A percentile compares a stretch with the other conserved stretches of the same genome.
phyloP scores from a whole-genome alignment of 2,329 filamentous ascomycete genomes.

The Lasiodiplodia gonubiensis region DNA sequence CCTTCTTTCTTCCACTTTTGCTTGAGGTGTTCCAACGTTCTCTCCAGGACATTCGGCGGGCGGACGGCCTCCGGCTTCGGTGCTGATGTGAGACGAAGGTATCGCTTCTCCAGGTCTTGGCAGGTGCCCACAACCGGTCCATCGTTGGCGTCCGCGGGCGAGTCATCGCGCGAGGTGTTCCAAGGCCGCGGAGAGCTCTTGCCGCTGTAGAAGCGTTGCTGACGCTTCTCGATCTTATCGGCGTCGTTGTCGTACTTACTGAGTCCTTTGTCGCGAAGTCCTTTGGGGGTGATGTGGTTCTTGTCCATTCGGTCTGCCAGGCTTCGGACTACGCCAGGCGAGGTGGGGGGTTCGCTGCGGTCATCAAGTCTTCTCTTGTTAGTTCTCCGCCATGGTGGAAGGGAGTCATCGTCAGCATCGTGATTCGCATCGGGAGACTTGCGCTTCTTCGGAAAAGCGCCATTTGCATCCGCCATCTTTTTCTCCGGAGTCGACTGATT shows the following conservation, averaged over 20 bases:
- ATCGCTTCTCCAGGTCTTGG: slow-evolving; percentile 86
- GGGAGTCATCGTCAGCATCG: slow-evolving; percentile 57
- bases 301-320: slow-evolving; percentile 49
- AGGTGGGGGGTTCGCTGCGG: slow-evolving; percentile 42
- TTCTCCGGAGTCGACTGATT: slow-evolving; percentile 33
- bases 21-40: slow-evolving; percentile 87
- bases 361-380: slow-evolving; percentile 73
- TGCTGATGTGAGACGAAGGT: slow-evolving; percentile 88
- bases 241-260: slow-evolving; percentile 91
- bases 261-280: slow-evolving; percentile 52
- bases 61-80: slow-evolving; percentile 89
- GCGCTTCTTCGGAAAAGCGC: slow-evolving; percentile 67
- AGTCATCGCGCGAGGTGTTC: slow-evolving; percentile 53
- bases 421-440: slow-evolving; percentile 70
- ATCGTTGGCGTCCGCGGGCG: slow-evolving; percentile 51
- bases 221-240: slow-evolving; percentile 90
- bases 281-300: slow-evolving; percentile 44
- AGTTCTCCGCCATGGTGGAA: slow-evolving; percentile 76
- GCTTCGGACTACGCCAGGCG: slow-evolving; percentile 42
- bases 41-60: slow-evolving; percentile 76
- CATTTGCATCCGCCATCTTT: slow-evolving; percentile 30
- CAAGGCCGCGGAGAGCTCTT: slow-evolving; percentile 60
- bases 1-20: slow-evolving; percentile 92
- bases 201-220: slow-evolving; percentile 77
- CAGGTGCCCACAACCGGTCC: slow-evolving; percentile 86